Evolutionary conservation across 306 rosid genomes (phyloP).

Genomic region (Dryas drummondii): DNA sequence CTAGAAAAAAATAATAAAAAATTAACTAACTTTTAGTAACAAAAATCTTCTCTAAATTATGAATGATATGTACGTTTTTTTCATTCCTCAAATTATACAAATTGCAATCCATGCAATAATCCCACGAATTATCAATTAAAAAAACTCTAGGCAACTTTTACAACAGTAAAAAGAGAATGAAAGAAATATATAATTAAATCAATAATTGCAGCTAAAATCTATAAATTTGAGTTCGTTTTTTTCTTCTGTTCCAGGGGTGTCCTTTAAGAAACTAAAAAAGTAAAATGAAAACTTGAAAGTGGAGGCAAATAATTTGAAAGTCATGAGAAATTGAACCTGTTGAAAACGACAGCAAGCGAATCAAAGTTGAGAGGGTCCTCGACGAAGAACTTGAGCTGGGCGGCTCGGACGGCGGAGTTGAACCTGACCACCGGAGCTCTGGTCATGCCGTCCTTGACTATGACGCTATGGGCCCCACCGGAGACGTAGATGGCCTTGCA

Average conservation of each 20-base stretch:
- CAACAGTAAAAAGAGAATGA: too few species aligned
- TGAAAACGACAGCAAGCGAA: constrained; percentile 21
- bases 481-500: constrained; percentile 29
- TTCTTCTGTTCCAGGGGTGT: neutral
- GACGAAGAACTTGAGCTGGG: constrained; percentile 23
- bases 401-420: constrained; percentile 14
- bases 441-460: constrained; percentile 29
- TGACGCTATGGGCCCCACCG: constrained; percentile 25
- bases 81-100: neutral
- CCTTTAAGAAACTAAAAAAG: too few species aligned
- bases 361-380: constrained; percentile 31
- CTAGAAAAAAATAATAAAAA: too few species aligned
- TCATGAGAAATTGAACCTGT: neutral
- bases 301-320: too few species aligned
- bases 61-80: neutral
- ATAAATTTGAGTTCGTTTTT: neutral
- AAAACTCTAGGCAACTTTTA: too few species aligned
- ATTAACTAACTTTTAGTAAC: neutral
- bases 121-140: too few species aligned
- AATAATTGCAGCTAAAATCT: neutral
- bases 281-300: too few species aligned
- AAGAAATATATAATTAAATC: too few species aligned
- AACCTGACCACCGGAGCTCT: constrained; percentile 33
- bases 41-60: neutral
- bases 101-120: neutral